Base-by-base conservation (phyloP, 768 basidiomycete genomes). In the Suillus americanus region DNA sequence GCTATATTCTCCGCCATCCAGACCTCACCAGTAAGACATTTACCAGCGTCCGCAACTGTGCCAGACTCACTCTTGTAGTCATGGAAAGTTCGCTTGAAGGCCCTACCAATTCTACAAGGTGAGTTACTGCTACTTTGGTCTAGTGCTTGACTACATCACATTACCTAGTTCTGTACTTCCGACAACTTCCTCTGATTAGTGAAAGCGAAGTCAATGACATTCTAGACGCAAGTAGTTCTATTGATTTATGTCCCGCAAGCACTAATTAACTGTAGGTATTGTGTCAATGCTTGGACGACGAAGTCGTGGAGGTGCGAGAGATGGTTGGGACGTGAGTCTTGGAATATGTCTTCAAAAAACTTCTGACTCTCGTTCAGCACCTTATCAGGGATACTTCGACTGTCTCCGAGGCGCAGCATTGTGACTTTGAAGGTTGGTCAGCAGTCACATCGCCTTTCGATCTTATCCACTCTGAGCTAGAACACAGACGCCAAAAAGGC, bases 241-340 rank as follows among this genome's bases (percentile, higher is more conserved):
- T 51, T 59, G 7, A 16, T 60, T 53, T 45, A 54, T 13, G 38
- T 33, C 7, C 37, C 5, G 46, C 59, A 6, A 37, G 10, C 35
- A 23, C 53, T 69, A 12, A 61, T 64, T n/a, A 65, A 14, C 33
- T 10, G 20, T 62, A 93, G 88, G 89, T 92, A 41, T 80, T 96
- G 5, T 92, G 90, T 67, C 81, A 86, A 70, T 94, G 93, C 67
- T 78, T 96, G 33, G 88, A 91, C 67, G 94, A 96, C 73, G 92
- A 94, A 66, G 88, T 94, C 18, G 87, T 93, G 10, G 94, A 96
- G 79, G 94, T 96, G 23, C 83, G 94, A 48, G 91, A 95, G 77
- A 94, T 92, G 86, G 92, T 92, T 25, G 91, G 91, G 23, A 87
- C 87, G 87, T 96, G 68, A 74, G 88, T 77, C 9, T 33, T 18